Base-by-base conservation (phyloP, 1,139 yeast genomes). In the Yamadazyma atlantica region DNA sequence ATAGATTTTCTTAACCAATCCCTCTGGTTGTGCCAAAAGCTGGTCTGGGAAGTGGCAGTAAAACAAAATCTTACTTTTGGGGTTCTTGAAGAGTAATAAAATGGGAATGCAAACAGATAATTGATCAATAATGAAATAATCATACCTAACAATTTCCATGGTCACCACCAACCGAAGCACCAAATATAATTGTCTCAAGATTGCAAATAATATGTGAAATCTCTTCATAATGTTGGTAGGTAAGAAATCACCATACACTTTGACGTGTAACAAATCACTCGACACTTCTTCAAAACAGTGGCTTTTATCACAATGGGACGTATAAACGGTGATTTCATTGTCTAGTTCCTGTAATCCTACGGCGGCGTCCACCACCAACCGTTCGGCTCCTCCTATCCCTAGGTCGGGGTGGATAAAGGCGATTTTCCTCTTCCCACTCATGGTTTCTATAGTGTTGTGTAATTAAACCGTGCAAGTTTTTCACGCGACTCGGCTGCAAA, bases 41-140 rank as follows among this genome's bases (percentile, higher is more conserved):
- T 86, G 86, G 60, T 92, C 99, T 0, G 99, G 98, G 60, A 92
- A 92, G 63, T 92, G 99, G 52, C 98, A 90, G 60, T 92, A 92
- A 57, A 92, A 92, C 36, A 92, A 60, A 4, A 86, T 71, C 38
- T 73, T 66, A 28, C 62, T 41, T 4, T 75, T 57, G 37, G 69
- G 42, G 38, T 60, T 45, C 41, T 73, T 69, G 53, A 80, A 73
- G 18, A 73, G 40, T 38, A 80, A 78, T 25, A 92, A 50, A 18
- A 90, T 51, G 3, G 98, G 98, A 3, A 92, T 69, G 48, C 95
- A 82, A 45, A 88, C 82, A 2, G 96, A 82, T 39, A 92, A 71
- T 59, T 92, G 97, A 62, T 92, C 99, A 28, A 92, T 82, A 21
- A 92, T 74, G 48, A 85, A 84, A 43, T 82, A 75, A 57, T 92